Evolutionary conservation across 1,284 basidiomycete species (phyloP).

Genomic region (Cerrena zonata): DNA sequence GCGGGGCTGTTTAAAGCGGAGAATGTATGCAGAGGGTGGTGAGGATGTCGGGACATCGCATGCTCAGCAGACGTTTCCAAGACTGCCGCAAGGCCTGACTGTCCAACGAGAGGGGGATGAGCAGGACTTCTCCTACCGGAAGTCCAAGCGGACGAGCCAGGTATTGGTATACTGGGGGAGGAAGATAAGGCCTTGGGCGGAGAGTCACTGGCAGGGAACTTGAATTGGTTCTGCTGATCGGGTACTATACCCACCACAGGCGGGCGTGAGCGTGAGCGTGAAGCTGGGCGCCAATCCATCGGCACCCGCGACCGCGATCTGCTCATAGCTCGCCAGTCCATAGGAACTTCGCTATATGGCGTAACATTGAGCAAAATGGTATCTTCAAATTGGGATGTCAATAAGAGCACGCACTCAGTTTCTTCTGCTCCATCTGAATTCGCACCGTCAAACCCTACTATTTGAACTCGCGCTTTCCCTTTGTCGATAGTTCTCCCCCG

Average conservation of each 20-base stretch:
- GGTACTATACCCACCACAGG: constrained; percentile 37
- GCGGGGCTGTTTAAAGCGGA: constrained; percentile 44
- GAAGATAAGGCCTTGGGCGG: constrained; percentile 29
- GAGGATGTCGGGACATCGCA: constrained; percentile 11
- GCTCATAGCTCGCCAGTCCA: constrained; percentile 93
- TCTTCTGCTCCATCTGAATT: constrained; percentile 66
- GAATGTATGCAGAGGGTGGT: constrained; percentile 27
- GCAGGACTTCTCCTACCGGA: constrained; percentile 48
- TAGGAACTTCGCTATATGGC: constrained; percentile 38
- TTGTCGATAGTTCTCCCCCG: constrained; percentile 72
- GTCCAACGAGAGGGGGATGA: constrained; percentile 19
- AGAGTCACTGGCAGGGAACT: constrained; percentile 28
- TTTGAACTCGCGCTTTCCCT: constrained; percentile 65
- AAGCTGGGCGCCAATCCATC: constrained; percentile 76
- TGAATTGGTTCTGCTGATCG: constrained; percentile 26
- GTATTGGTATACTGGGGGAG: constrained; percentile 46
- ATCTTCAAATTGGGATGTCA: constrained; percentile 12
- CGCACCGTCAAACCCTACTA: constrained; percentile 73
- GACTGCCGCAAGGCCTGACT: constrained; percentile 39
- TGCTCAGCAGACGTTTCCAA: constrained; percentile 43
- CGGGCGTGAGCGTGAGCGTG: constrained; percentile 68
- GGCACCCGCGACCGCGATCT: constrained; percentile 88
- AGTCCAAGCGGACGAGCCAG: constrained; percentile 40
- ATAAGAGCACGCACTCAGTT: constrained; percentile 61
- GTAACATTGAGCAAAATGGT: constrained; percentile 19